Percentiles rank a stretch among this genome's conserved stretches.
Conservation (phyloP, 2,329 filamentous ascomycete genomes). For the Fusarium sp. region DNA sequence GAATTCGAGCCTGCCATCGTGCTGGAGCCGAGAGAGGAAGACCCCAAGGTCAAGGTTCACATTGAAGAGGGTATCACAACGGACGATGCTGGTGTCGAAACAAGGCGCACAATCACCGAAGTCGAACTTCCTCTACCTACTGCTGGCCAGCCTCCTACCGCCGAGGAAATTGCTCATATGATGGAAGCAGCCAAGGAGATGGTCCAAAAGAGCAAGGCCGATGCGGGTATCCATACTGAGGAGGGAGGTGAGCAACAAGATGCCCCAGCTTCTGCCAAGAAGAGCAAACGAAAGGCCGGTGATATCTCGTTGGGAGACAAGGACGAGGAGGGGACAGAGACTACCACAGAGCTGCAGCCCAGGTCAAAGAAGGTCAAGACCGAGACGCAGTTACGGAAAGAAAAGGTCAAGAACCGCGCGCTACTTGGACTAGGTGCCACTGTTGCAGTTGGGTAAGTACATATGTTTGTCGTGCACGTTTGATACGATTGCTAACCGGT, state of each 20-base stretch:
- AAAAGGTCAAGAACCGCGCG: constrained; percentile 87
- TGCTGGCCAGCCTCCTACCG: constrained; percentile 75
- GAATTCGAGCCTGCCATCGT: constrained; percentile 64
- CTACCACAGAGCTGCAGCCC: constrained; percentile 58
- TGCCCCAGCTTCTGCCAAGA: constrained; percentile 59
- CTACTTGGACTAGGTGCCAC: constrained; percentile 88
- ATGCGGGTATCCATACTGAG: constrained; percentile 53
- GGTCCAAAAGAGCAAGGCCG: constrained; percentile 76
- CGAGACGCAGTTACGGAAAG: constrained; percentile 84
- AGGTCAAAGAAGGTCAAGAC: constrained; percentile 83
- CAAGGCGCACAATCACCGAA: constrained; percentile 78
- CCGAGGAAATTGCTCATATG: constrained; percentile 85
- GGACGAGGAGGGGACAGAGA: constrained; percentile 50
- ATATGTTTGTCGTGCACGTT: not conserved
- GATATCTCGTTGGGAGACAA: constrained; percentile 77
- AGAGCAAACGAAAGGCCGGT: constrained; percentile 79
- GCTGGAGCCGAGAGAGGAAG: constrained; percentile 66
- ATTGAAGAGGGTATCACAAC: constrained; percentile 74
- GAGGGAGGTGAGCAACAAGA: constrained; percentile 56
- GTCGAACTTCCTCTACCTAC: constrained; percentile 75
- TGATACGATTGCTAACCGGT: constrained; percentile 29
- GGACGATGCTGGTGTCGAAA: constrained; percentile 69
- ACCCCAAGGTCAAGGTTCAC: constrained; percentile 75
- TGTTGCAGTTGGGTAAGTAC: constrained; percentile 87
- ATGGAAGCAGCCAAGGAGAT: constrained; percentile 88